Evolutionary conservation across 495 filamentous ascomycete genomes (phyloP).

Genomic region (Tuber umbilicatum): DNA sequence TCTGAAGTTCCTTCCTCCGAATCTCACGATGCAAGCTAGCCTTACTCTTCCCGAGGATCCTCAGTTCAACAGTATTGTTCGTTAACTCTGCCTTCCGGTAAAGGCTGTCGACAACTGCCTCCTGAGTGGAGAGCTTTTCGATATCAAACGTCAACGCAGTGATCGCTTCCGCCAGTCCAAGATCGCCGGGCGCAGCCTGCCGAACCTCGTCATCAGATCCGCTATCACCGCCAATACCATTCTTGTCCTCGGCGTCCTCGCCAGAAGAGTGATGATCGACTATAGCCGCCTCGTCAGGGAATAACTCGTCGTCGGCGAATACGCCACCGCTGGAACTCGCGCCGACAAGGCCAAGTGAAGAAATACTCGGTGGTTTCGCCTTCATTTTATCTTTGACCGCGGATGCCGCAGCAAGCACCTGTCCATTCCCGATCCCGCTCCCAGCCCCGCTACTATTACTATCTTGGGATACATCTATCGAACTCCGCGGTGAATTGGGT

Average conservation of each 20-base stretch:
- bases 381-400: conserved; percentile 49
- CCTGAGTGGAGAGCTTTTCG: conserved; percentile 78
- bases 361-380: conserved; percentile 68
- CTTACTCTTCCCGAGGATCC: conserved; percentile 90
- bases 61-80: conserved; percentile 86
- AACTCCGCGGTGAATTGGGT: conserved; percentile 34
- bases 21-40: conserved; percentile 88
- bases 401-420: conserved; percentile 10
- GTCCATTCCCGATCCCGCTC: conserved; percentile 11
- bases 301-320: conserved; percentile 78
- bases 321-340: conserved; percentile 74
- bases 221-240: conserved; percentile 30
- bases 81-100: conserved; percentile 92
- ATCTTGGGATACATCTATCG: conserved; percentile 33
- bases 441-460: conserved; percentile 9
- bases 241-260: conserved; percentile 22
- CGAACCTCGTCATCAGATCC: conserved; percentile 77
- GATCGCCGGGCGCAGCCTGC: conserved; percentile 89
- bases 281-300: conserved; percentile 60
- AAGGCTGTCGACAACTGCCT: conserved; percentile 83
- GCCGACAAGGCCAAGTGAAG: conserved; percentile 83
- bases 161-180: conserved; percentile 89
- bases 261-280: conserved; percentile 22
- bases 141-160: conserved; percentile 77
- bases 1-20: conserved; percentile 85